Conservation (phyloP, 306 rosid species). For the Dalbergia cultrata region DNA sequence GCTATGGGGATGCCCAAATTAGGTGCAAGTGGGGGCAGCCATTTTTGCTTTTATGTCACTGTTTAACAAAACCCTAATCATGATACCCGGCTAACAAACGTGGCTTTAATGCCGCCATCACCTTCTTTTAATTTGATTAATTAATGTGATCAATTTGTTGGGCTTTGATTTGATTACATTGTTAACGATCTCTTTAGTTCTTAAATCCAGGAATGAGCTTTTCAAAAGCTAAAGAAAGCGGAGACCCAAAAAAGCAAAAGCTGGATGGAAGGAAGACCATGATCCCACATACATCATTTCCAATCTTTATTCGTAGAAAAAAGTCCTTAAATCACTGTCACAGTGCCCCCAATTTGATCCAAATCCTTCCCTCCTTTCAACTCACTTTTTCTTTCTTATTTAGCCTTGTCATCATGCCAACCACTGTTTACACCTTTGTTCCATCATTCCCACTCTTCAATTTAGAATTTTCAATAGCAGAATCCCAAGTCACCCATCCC, state of each 20-base stretch:
- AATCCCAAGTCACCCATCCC: slow-evolving; percentile 55
- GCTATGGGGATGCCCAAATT: neutral
- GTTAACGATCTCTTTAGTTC: slow-evolving; percentile 44
- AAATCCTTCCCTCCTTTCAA: slow-evolving; percentile 52
- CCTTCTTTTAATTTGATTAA: slow-evolving; percentile 36
- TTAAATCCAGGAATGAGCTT: slow-evolving; percentile 59
- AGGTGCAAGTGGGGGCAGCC: slow-evolving; percentile 43
- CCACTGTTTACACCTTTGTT: slow-evolving; percentile 64
- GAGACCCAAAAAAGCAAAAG: slow-evolving; percentile 64
- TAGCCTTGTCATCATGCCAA: slow-evolving; percentile 60
- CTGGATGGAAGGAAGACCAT: slow-evolving; percentile 39
- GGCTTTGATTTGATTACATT: slow-evolving; percentile 48
- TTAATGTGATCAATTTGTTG: slow-evolving; percentile 45
- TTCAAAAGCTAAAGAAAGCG: slow-evolving; percentile 58
- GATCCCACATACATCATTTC: slow-evolving; percentile 62
- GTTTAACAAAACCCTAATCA: slow-evolving; percentile 26
- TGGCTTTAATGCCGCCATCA: slow-evolving; percentile 8
- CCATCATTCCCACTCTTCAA: slow-evolving; percentile 64
- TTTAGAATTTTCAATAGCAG: slow-evolving; percentile 46
- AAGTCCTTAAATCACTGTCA: slow-evolving; percentile 63
- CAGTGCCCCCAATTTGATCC: slow-evolving; percentile 52
- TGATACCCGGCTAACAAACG: slow-evolving; percentile 13
- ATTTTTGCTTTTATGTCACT: neutral
- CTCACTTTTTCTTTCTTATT: slow-evolving; percentile 55
- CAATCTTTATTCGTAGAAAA: slow-evolving; percentile 51